Base-by-base conservation (phyloP, 1,139 yeast genomes). In the Yarrowia galli region DNA sequence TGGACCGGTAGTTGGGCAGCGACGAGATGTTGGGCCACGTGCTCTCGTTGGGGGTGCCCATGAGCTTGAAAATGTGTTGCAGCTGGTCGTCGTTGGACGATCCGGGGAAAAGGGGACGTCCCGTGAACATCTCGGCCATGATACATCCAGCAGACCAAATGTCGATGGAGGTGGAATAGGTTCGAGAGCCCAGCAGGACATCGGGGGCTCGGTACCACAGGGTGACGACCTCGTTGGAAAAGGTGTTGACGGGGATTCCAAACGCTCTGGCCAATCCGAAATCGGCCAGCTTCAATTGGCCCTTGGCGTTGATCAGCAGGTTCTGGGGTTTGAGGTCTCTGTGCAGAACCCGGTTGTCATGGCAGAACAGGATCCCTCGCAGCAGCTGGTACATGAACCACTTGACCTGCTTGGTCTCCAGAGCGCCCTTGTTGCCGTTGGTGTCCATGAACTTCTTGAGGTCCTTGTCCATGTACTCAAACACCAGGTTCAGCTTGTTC, bases 91-190 rank as follows among this genome's bases (percentile, higher is more conserved):
- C 98, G 77, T 95, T 96, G 58, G 97, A 92, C 10, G 96, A 87
- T 3, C 99, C 99, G 1, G 99, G 97, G 78, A 95, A 95, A 68
- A 95, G 81, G 0, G 99, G 98, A 74, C 95, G 89, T n/a, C 99
- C 99, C 12, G 97, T 91, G 73, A 95, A 89, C 99, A 95, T 95
- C 77, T 95, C 99, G 1, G 98, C 98, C 76, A 95, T 84, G 68
- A 95, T 95, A 79, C 99, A 95, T 15, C 99, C 99, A 25, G 97
- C 96, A 36, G 98, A 92, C 99, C 99, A 95, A 80, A 95, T 92
- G 79, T 95, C 99, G 71, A 95, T 95, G 0, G 97, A 91, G 0
- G 99, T 95, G 40, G 97, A 90, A 78, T 95, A 95, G 65, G 96
- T 92, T 73, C 98, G 85, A 0, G 97, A 91, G 0, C 99, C 99